Conservation (phyloP, 352 stramenopile genomes). For the Pythium utonaiense region DNA sequence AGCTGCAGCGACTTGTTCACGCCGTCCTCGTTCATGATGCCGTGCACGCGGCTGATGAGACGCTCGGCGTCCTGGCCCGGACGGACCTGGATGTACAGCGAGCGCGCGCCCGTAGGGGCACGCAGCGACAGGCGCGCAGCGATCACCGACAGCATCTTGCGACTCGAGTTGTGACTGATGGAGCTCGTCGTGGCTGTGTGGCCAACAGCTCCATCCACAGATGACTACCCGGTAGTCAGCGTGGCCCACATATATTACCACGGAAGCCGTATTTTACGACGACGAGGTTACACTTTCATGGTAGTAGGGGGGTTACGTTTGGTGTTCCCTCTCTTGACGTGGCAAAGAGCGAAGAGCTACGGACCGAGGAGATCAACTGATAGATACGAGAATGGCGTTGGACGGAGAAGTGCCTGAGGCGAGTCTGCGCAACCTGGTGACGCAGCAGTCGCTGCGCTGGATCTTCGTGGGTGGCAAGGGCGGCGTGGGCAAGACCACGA, state of each 20-base stretch:
- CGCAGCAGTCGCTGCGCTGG: constrained; percentile 89
- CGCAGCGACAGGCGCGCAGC: constrained; percentile 14
- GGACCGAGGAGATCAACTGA: background rate
- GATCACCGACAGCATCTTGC: constrained; percentile 23
- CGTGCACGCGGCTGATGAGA: constrained; percentile 53
- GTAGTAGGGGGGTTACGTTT: background rate
- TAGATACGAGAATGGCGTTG: constrained; percentile 4
- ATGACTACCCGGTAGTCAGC: constrained; percentile 13
- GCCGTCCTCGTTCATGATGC: constrained; percentile 72
- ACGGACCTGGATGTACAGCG: constrained; percentile 55
- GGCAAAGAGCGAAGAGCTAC: background rate
- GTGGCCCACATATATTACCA: background rate
- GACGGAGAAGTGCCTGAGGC: constrained; percentile 75
- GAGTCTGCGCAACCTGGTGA: constrained; percentile 89
- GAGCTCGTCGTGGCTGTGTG: constrained; percentile 5
- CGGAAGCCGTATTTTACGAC: background rate
- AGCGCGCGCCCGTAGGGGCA: constrained; percentile 23
- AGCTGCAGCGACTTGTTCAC: constrained; percentile 68
- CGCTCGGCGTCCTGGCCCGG: constrained; percentile 46
- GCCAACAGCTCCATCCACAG: background rate
- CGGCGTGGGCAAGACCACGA: constrained; percentile 96
- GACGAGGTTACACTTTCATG: background rate
- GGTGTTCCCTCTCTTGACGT: background rate
- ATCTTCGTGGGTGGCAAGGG: constrained; percentile 96
- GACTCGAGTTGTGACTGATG: too few relatives aligned